phyloP scores from a whole-genome alignment of 169 alveolate species.

The Cryptosporidium viatorum region DNA sequence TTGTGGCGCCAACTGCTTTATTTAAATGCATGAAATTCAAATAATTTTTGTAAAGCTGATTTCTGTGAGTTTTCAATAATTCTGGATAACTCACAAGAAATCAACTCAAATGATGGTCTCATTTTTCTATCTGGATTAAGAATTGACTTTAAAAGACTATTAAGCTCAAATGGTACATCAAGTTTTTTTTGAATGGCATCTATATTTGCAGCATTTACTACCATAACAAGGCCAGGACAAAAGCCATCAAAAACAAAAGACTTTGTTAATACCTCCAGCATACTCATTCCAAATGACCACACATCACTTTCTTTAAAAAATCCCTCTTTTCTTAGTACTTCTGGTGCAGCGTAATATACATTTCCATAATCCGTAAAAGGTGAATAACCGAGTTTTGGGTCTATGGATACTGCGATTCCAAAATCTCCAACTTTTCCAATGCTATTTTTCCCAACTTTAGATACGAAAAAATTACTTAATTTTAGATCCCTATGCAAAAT shows the following conservation, averaged over 20 bases:
- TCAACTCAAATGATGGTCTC: slow-evolving; percentile 50
- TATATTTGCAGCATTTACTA: slow-evolving; percentile 55
- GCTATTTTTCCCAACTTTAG: slow-evolving; percentile 68
- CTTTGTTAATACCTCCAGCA: slow-evolving; percentile 77
- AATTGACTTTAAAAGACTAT: neutral
- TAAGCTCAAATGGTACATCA: slow-evolving; percentile 44
- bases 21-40: slow-evolving; percentile 44
- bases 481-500: slow-evolving; percentile 67
- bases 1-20: neutral
- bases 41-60: neutral
- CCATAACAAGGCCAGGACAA: slow-evolving; percentile 74
- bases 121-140: slow-evolving; percentile 40
- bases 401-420: slow-evolving; percentile 79
- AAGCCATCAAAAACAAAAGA: slow-evolving; percentile 80
- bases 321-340: slow-evolving; percentile 81
- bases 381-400: slow-evolving; percentile 76
- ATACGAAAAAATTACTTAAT: slow-evolving; percentile 74
- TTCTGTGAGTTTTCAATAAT: slow-evolving; percentile 33
- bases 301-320: slow-evolving; percentile 82
- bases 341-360: slow-evolving; percentile 82
- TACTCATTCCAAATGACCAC: slow-evolving; percentile 81
- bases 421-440: slow-evolving; percentile 80
- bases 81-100: slow-evolving; percentile 28
- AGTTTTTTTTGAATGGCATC: slow-evolving; percentile 71
- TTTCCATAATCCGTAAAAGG: slow-evolving; percentile 81